Percentiles rank a stretch among this genome's conserved stretches.
Evolutionary conservation across 1,139 yeast genomes (phyloP).

Genomic region (Suhomyces maxii): DNA sequence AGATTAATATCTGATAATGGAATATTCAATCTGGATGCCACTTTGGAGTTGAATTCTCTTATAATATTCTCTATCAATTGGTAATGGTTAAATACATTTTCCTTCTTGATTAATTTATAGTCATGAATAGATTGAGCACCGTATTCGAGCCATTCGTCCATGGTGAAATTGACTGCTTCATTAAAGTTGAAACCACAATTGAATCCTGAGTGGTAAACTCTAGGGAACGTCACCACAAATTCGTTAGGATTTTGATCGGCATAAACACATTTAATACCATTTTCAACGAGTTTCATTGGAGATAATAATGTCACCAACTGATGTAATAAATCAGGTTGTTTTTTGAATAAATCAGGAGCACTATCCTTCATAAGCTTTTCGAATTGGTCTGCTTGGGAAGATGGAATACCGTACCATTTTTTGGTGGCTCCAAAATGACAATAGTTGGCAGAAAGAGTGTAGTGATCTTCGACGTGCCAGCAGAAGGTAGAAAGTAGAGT

Average conservation of each 20-base stretch:
- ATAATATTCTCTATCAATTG: slow-evolving; percentile 41
- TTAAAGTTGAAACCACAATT: slow-evolving; percentile 76
- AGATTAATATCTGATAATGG: slow-evolving; percentile 12
- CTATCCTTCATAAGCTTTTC: slow-evolving; percentile 52
- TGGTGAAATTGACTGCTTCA: slow-evolving; percentile 79
- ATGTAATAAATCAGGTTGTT: slow-evolving; percentile 86
- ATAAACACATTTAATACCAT: slow-evolving; percentile 62
- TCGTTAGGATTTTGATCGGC: slow-evolving; percentile 84
- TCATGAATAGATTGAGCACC: slow-evolving; percentile 61
- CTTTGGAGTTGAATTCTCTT: slow-evolving; percentile 18
- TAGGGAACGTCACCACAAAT: slow-evolving; percentile 70
- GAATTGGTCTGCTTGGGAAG: slow-evolving; percentile 51
- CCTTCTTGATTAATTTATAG: slow-evolving; percentile 55
- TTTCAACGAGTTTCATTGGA: slow-evolving; percentile 54
- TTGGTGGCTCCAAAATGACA: slow-evolving; percentile 75
- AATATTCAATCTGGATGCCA: slow-evolving; percentile 1
- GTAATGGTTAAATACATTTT: slow-evolving; percentile 55
- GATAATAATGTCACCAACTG: slow-evolving; percentile 81
- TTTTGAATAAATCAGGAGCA: slow-evolving; percentile 81
- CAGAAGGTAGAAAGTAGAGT: slow-evolving; percentile 75
- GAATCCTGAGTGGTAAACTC: slow-evolving; percentile 81
- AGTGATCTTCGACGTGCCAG: slow-evolving; percentile 87
- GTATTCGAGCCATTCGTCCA: slow-evolving; percentile 64
- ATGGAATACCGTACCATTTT: slow-evolving; percentile 79
- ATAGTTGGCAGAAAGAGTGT: slow-evolving; percentile 74